Evolutionary conservation across 2,329 filamentous ascomycete genomes (phyloP).

Genomic region (Macrophomina tecta): DNA sequence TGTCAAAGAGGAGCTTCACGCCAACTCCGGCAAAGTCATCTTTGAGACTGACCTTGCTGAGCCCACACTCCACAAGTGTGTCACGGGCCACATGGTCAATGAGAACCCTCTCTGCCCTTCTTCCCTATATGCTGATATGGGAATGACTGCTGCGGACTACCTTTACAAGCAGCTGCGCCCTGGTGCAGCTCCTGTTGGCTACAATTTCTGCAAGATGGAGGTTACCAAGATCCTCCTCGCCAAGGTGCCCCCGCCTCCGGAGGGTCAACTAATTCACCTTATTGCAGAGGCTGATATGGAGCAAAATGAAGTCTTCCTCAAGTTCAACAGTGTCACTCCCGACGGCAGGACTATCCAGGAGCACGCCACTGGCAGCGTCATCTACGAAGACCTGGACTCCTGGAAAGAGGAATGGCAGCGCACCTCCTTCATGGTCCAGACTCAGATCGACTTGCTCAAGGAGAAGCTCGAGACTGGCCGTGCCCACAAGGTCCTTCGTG

Average conservation of each 20-base stretch:
- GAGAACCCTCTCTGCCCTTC: slow-evolving; percentile 71
- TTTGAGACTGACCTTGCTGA: slow-evolving; percentile 71
- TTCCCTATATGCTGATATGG: slow-evolving; percentile 68
- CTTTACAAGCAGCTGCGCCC: slow-evolving; percentile 69
- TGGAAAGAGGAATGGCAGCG: slow-evolving; percentile 72
- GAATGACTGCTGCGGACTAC: slow-evolving; percentile 70
- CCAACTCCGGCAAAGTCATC: slow-evolving; percentile 64
- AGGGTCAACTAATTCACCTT: slow-evolving; percentile 66
- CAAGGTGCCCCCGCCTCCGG: slow-evolving; percentile 53
- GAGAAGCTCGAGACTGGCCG: slow-evolving; percentile 68
- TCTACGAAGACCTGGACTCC: slow-evolving; percentile 64
- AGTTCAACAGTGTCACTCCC: slow-evolving; percentile 63
- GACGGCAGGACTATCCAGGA: slow-evolving; percentile 63
- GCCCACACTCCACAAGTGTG: slow-evolving; percentile 65
- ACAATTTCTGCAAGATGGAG: slow-evolving; percentile 71
- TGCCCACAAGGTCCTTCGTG: slow-evolving; percentile 74
- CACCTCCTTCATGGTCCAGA: slow-evolving; percentile 64
- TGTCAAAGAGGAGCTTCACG: slow-evolving; percentile 66
- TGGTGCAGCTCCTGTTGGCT: slow-evolving; percentile 60
- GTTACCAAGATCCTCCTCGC: slow-evolving; percentile 73
- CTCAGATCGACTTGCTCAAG: slow-evolving; percentile 68
- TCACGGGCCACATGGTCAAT: slow-evolving; percentile 72
- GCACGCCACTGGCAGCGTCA: slow-evolving; percentile 67
- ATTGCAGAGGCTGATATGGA: slow-evolving; percentile 65
- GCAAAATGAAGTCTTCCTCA: slow-evolving; percentile 60